Percentiles rank a stretch among this genome's conserved stretches.
phyloP scores from a whole-genome alignment of 1,284 basidiomycete genomes.

The Leccinum subrobustum region DNA sequence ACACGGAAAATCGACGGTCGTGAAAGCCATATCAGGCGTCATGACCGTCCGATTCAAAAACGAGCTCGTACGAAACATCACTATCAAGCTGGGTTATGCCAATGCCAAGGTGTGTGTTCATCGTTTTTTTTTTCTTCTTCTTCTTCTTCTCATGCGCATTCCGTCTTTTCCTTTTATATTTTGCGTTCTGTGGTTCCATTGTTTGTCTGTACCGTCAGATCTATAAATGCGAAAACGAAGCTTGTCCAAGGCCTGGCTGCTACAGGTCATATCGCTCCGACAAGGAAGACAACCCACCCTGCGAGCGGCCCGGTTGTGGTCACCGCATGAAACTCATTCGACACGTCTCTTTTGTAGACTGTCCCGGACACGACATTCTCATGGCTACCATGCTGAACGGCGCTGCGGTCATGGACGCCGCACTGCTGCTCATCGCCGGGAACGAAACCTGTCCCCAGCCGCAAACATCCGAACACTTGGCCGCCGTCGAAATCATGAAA shows the following conservation, averaged over 20 bases:
- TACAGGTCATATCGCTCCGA: slow-evolving; percentile 84
- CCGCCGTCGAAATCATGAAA: slow-evolving; percentile 99
- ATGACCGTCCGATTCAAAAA: slow-evolving; percentile 99
- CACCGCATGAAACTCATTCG: slow-evolving; percentile 88
- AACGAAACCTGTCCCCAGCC: slow-evolving; percentile 99
- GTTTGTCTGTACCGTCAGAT: slow-evolving; percentile 43
- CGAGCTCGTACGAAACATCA: slow-evolving; percentile 97
- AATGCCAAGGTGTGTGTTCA: slow-evolving; percentile 87
- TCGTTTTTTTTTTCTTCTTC: background rate
- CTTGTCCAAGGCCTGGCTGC: slow-evolving; percentile 77
- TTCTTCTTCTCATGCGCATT: background rate
- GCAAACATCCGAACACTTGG: slow-evolving; percentile 97
- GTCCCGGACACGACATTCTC: slow-evolving; percentile 93
- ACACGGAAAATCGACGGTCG: slow-evolving; percentile 98
- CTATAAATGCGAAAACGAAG: slow-evolving; percentile 94
- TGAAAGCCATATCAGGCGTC: slow-evolving; percentile 99
- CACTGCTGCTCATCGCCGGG: slow-evolving; percentile 90
- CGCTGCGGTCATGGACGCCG: slow-evolving; percentile 99
- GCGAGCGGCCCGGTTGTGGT: slow-evolving; percentile 91
- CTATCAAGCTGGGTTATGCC: slow-evolving; percentile 98
- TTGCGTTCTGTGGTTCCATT: background rate
- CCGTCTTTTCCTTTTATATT: background rate
- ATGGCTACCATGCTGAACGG: slow-evolving; percentile 99
- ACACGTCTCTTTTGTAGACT: slow-evolving; percentile 97
- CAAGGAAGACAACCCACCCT: slow-evolving; percentile 92